These are phyloP conservation scores for Myxozyma monticola DNA, from an alignment of 805 yeast species.

Conservation along the genomic window DNA sequence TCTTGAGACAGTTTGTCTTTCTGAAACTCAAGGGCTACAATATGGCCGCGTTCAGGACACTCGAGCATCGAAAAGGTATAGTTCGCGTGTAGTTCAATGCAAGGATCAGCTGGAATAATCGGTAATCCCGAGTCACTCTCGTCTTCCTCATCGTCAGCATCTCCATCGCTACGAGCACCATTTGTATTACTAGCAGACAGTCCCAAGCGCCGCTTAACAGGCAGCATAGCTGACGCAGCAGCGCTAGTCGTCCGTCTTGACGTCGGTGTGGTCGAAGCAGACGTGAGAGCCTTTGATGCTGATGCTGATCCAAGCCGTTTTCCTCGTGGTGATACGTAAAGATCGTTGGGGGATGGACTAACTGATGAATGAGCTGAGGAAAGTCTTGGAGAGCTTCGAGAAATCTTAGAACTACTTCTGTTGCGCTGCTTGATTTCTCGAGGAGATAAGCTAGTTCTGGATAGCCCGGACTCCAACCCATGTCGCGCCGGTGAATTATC, in stretches of 20 bases:
- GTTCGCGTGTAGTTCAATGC: conserved; percentile 6
- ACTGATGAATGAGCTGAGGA: conserved; percentile 4
- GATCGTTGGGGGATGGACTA: conserved; percentile 8
- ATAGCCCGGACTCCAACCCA: too few relatives aligned
- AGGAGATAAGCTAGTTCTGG: too few relatives aligned
- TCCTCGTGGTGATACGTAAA: background rate
- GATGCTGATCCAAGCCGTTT: background rate
- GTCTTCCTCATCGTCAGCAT: conserved; percentile 19
- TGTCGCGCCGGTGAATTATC: conserved; percentile 1
- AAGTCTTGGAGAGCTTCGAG: background rate
- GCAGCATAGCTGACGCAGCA: background rate
- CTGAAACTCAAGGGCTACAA: conserved; percentile 10
- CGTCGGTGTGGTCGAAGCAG: background rate
- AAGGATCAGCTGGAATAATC: background rate
- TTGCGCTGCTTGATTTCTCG: background rate
- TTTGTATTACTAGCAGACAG: background rate
- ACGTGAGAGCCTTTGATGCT: background rate
- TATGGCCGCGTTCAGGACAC: conserved; percentile 17
- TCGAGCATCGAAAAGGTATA: conserved; percentile 14
- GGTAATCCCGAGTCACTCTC: background rate
- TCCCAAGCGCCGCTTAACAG: background rate
- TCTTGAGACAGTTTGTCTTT: conserved; percentile 9
- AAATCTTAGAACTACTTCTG: background rate
- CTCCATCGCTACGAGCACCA: conserved; percentile 9
- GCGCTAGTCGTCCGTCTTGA: background rate